phyloP scores from a whole-genome alignment of 192 early-diverging fungal genomes.

The Paraglomus brasilianum region DNA sequence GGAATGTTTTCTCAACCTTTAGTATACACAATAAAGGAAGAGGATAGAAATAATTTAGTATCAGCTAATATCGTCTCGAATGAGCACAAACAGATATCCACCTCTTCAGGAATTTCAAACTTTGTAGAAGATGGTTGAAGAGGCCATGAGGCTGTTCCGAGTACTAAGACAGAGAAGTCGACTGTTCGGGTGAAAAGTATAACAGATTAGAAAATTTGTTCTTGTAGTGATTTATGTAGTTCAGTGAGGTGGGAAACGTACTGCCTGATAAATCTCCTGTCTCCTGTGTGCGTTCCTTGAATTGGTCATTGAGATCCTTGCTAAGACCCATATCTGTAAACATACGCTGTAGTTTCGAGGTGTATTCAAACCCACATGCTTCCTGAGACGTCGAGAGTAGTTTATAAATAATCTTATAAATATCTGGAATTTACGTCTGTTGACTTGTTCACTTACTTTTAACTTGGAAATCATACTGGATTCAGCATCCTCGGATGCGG shows the following conservation, averaged over 20 bases:
- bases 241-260: no score
- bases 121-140: slow-evolving; percentile 71
- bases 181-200: slow-evolving; percentile 31
- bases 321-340: slow-evolving; percentile 91
- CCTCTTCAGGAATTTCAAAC: slow-evolving; percentile 86
- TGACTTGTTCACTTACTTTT: slow-evolving; percentile 42
- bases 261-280: slow-evolving; percentile 2
- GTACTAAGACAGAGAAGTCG: slow-evolving; percentile 86
- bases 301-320: slow-evolving; percentile 84
- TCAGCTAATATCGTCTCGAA: neutral
- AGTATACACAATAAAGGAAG: slow-evolving; percentile 1
- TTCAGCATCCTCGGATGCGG: slow-evolving; percentile 90
- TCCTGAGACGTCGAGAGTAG: slow-evolving; percentile 39
- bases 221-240: no score
- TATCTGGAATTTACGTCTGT: slow-evolving; percentile 15
- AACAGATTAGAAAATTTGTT: neutral
- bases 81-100: slow-evolving; percentile 34
- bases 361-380: slow-evolving; percentile 94
- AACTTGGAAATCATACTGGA: slow-evolving; percentile 92
- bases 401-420: neutral
- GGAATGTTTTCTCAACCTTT: slow-evolving; percentile 77
- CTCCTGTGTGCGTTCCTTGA: slow-evolving; percentile 57
- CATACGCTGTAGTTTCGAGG: slow-evolving; percentile 92
- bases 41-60: neutral
- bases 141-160: slow-evolving; percentile 90